Percentiles rank a stretch among this genome's conserved stretches.
These are phyloP conservation scores for Cadophora gregata DNA, from an alignment of 2,329 filamentous ascomycete species.

Conservation along the genomic window DNA sequence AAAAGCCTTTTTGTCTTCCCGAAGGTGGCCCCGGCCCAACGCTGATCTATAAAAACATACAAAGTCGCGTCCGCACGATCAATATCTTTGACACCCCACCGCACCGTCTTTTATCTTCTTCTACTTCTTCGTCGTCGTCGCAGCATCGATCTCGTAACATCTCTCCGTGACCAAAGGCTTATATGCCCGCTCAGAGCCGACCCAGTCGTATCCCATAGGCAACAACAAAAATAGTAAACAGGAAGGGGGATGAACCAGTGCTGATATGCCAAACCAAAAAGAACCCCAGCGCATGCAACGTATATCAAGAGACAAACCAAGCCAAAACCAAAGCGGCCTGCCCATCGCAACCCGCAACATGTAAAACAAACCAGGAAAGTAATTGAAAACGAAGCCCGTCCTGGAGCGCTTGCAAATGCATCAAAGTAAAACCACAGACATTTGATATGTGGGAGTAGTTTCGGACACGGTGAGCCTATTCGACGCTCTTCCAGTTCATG, in stretches of 20 bases:
- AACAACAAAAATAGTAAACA: slow-evolving; percentile 8
- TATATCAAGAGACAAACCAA: slow-evolving; percentile 26
- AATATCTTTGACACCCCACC: slow-evolving; percentile 12
- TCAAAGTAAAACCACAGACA: slow-evolving; percentile 38
- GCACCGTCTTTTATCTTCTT: not conserved
- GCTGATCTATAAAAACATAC: slow-evolving; percentile 14
- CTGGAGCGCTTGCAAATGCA: slow-evolving; percentile 42
- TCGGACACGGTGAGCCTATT: slow-evolving; percentile 12
- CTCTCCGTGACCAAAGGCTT: not conserved
- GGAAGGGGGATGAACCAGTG: not conserved
- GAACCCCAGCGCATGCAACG: slow-evolving; percentile 15
- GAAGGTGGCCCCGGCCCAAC: not conserved
- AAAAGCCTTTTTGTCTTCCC: slow-evolving; percentile 1
- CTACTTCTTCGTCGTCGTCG: slow-evolving; percentile 1
- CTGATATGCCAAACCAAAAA: slow-evolving; percentile 11
- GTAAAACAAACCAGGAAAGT: slow-evolving; percentile 18
- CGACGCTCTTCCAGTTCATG: slow-evolving; percentile 15
- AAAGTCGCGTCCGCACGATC: not conserved
- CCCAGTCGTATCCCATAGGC: slow-evolving; percentile 3
- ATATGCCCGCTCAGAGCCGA: slow-evolving; percentile 10
- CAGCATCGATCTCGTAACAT: slow-evolving; percentile 8
- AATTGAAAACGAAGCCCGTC: slow-evolving; percentile 23
- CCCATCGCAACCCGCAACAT: slow-evolving; percentile 13
- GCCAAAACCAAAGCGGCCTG: slow-evolving; percentile 22
- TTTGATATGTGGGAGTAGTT: slow-evolving; percentile 28